Conservation (phyloP, 768 basidiomycete genomes). For the Russula dissimulans region DNA sequence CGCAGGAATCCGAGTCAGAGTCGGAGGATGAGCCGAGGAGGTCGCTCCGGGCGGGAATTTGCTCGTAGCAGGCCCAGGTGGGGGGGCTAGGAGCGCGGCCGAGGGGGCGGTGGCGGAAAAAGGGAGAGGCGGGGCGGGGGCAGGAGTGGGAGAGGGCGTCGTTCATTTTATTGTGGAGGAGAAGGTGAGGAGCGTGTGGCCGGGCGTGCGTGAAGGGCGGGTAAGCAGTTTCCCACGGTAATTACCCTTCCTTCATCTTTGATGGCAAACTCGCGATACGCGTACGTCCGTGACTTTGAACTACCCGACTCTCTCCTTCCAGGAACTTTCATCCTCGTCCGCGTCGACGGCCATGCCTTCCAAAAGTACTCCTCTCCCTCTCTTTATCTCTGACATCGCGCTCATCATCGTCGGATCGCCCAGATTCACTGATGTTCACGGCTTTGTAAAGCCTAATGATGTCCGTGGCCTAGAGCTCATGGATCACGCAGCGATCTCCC, state of each 20-base stretch:
- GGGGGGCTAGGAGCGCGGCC: slow-evolving; percentile 78
- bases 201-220: too few species aligned
- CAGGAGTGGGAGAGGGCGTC: slow-evolving; percentile 3
- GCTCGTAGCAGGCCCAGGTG: slow-evolving; percentile 87
- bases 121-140: slow-evolving; percentile 29
- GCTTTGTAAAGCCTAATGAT: slow-evolving; percentile 89
- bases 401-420: background rate
- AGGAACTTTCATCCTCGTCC: slow-evolving; percentile 72
- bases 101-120: slow-evolving; percentile 60
- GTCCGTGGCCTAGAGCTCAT: slow-evolving; percentile 76
- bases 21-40: slow-evolving; percentile 30
- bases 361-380: slow-evolving; percentile 54
- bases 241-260: background rate
- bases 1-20: slow-evolving; percentile 12
- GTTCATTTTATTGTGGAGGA: background rate
- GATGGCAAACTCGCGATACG: slow-evolving; percentile 92
- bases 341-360: slow-evolving; percentile 90
- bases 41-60: slow-evolving; percentile 40
- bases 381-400: too few species aligned
- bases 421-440: slow-evolving; percentile 80
- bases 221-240: slow-evolving; percentile 8
- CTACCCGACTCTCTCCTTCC: slow-evolving; percentile 80
- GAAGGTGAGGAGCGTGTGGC: background rate
- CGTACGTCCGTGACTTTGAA: slow-evolving; percentile 86
- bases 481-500: slow-evolving; percentile 76